Evolutionary conservation across 106 monocot genomes (phyloP).

Genomic region (Chionographis japonica): DNA sequence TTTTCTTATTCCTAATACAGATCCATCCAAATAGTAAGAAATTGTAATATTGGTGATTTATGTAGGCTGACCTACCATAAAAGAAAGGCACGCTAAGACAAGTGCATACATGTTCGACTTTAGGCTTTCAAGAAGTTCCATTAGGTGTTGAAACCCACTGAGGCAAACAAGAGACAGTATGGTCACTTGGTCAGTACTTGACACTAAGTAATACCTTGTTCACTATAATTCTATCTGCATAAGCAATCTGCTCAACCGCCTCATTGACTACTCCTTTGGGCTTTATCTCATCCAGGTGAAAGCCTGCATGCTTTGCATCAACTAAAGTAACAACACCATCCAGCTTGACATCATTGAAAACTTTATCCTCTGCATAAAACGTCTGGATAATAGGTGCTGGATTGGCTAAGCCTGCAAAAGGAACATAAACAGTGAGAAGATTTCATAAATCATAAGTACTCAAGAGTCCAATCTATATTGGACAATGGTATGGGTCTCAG

Average conservation of each 20-base stretch:
- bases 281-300: conserved; percentile 89
- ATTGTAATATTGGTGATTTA: too few relatives aligned
- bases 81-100: too few relatives aligned
- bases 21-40: too few relatives aligned
- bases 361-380: conserved; percentile 84
- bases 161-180: too few relatives aligned
- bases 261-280: conserved; percentile 92
- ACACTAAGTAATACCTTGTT: conserved; percentile 63
- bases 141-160: too few relatives aligned
- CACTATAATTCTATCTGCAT: conserved; percentile 97
- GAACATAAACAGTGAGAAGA: conserved; percentile 4
- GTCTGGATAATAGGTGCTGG: conserved; percentile 97
- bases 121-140: too few relatives aligned
- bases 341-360: conserved; percentile 89
- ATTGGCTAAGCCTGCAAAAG: conserved; percentile 80
- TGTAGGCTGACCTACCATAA: too few relatives aligned
- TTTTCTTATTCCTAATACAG: too few relatives aligned
- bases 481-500: too few relatives aligned
- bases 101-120: too few relatives aligned
- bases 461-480: neutral
- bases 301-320: conserved; percentile 80
- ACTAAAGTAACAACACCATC: conserved; percentile 98
- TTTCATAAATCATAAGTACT: neutral
- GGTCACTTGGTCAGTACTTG: too few relatives aligned
- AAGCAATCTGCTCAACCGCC: conserved; percentile 96